These are phyloP conservation scores for Encephalitozoon cuniculi DNA, from an alignment of 371 early-diverging fungal genomes.

Conservation along the genomic window DNA sequence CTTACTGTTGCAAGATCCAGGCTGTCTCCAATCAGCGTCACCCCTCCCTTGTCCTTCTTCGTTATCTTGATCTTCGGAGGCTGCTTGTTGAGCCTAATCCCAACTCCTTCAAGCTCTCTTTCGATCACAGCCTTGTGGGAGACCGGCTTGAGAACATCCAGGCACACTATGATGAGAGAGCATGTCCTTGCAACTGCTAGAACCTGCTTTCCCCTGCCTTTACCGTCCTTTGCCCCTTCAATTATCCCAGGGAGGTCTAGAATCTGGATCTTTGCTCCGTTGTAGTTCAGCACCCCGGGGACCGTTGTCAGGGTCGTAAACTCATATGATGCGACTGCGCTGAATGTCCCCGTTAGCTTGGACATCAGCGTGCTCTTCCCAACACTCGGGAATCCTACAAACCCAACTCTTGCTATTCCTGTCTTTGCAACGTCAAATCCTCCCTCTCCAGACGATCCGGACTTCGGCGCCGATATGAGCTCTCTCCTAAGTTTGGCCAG, in stretches of 20 bases:
- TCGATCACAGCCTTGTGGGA: constrained; percentile 77
- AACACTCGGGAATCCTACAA: constrained; percentile 89
- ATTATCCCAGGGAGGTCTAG: constrained; percentile 85
- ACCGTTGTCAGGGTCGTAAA: constrained; percentile 86
- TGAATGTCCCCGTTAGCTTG: constrained; percentile 82
- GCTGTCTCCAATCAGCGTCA: constrained; percentile 78
- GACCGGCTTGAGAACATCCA: constrained; percentile 89
- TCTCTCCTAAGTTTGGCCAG: constrained; percentile 86
- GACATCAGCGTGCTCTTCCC: constrained; percentile 89
- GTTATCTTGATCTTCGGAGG: constrained; percentile 74
- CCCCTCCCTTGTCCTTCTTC: constrained; percentile 95
- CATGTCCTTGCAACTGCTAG: constrained; percentile 91
- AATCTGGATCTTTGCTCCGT: constrained; percentile 89
- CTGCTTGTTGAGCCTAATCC: constrained; percentile 81
- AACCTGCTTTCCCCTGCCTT: constrained; percentile 90
- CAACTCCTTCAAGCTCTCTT: constrained; percentile 89
- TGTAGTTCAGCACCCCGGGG: constrained; percentile 81
- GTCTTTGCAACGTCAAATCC: constrained; percentile 87
- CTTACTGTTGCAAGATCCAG: constrained; percentile 80
- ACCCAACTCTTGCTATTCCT: constrained; percentile 91
- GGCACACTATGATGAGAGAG: constrained; percentile 86
- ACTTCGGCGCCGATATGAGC: constrained; percentile 70
- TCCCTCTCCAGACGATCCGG: constrained; percentile 70
- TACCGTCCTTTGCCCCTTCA: constrained; percentile 96
- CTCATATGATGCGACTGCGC: constrained; percentile 82